These are phyloP conservation scores for Citrus unshiu DNA, from an alignment of 345 rosid genomes.

Conservation along the genomic window DNA sequence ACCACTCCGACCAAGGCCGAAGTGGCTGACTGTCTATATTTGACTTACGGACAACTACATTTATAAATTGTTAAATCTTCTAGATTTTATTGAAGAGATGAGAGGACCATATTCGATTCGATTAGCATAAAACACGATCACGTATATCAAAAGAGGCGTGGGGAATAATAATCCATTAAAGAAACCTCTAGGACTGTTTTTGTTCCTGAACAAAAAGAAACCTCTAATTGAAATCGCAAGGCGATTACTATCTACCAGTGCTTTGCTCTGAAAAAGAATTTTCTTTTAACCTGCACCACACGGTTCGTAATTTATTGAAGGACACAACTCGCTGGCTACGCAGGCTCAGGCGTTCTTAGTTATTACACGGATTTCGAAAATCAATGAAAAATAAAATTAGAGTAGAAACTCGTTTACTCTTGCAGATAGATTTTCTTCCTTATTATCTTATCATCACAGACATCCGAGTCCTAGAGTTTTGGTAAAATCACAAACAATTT, in stretches of 20 bases:
- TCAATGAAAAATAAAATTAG: not conserved
- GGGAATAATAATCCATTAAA: not conserved
- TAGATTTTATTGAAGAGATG: not conserved
- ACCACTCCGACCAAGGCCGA: too few relatives aligned
- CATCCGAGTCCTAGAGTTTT: too few relatives aligned
- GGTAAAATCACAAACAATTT: too few relatives aligned
- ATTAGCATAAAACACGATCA: not conserved
- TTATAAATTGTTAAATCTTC: not conserved
- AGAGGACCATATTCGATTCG: not conserved
- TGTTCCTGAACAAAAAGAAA: too few relatives aligned
- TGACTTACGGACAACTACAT: not conserved
- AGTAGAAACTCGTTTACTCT: not conserved
- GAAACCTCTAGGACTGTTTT: not conserved
- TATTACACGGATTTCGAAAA: too few relatives aligned
- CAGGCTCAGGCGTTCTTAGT: not conserved
- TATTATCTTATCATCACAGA: not conserved
- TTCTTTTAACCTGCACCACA: not conserved
- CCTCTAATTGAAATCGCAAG: not conserved
- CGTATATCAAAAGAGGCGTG: not conserved
- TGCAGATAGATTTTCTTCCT: not conserved
- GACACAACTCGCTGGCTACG: not conserved
- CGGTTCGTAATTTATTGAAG: not conserved
- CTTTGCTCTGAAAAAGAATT: not conserved
- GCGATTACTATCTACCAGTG: not conserved
- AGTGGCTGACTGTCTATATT: not conserved